Conservation (phyloP, 371 early-diverging fungal genomes). For the Mucor racemosus region DNA sequence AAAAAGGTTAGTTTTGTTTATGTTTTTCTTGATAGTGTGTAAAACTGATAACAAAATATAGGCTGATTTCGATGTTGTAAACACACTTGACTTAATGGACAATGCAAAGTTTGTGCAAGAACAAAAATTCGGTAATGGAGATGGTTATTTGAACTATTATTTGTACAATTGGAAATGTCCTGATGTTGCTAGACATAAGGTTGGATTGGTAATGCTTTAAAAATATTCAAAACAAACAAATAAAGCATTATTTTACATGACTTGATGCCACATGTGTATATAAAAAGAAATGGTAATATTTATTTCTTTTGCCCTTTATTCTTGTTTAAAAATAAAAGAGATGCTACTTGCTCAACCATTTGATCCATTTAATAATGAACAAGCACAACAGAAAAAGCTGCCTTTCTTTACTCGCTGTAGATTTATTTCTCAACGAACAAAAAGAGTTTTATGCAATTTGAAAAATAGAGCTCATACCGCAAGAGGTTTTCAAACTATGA, state of each 20-base stretch:
- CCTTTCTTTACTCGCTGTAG: conserved; percentile 1
- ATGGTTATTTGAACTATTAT: conserved; percentile 94
- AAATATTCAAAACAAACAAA: conserved; percentile 11
- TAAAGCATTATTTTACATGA: not conserved
- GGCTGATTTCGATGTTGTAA: conserved; percentile 87
- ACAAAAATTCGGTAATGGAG: conserved; percentile 91
- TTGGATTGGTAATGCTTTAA: conserved; percentile 90
- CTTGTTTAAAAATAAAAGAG: not conserved
- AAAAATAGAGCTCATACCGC: not conserved
- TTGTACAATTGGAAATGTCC: conserved; percentile 93
- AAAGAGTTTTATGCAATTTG: not conserved
- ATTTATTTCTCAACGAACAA: not conserved
- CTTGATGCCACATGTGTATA: no score
- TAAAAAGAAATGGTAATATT: not conserved
- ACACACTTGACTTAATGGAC: conserved; percentile 89
- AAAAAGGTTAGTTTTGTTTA: conserved; percentile 51
- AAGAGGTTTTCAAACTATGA: conserved; percentile 3
- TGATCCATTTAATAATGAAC: conserved; percentile 8
- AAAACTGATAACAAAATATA: conserved; percentile 15
- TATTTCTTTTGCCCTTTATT: not conserved
- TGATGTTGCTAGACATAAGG: conserved; percentile 65
- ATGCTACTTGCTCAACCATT: conserved; percentile 18
- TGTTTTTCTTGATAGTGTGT: not conserved
- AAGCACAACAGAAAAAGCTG: not conserved
- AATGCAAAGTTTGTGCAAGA: conserved; percentile 77